phyloP scores from a whole-genome alignment of 2,329 filamentous ascomycete genomes.

The Ascocoryne sarcoides region DNA sequence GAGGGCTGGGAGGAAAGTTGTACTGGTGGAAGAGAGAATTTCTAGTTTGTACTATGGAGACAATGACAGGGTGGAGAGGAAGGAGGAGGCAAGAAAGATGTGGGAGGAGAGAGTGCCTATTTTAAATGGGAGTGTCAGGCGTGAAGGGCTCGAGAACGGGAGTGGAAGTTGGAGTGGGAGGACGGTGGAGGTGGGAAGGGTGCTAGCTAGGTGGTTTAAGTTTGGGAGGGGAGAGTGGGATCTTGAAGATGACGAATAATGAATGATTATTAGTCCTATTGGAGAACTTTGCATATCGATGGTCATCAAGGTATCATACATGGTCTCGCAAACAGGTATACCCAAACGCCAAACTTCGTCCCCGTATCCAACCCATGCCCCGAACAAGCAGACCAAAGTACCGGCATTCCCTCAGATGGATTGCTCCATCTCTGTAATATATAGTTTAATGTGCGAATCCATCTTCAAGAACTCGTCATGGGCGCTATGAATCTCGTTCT shows the following conservation, averaged over 20 bases:
- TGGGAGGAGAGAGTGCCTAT: slow-evolving; percentile 50
- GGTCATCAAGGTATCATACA: slow-evolving; percentile 26
- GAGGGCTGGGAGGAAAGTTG: slow-evolving; percentile 35
- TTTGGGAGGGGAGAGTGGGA: slow-evolving; percentile 37
- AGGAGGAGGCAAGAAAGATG: slow-evolving; percentile 12
- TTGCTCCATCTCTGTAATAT: slow-evolving; percentile 99
- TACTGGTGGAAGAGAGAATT: slow-evolving; percentile 27
- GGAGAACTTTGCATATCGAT: slow-evolving; percentile 1
- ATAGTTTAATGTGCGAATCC: slow-evolving; percentile 93
- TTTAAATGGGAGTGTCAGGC: slow-evolving; percentile 46
- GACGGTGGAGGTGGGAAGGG: slow-evolving; percentile 46
- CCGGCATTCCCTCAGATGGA: slow-evolving; percentile 44
- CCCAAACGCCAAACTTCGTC: slow-evolving; percentile 21
- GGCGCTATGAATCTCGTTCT: slow-evolving; percentile 82
- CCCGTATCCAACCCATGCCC: slow-evolving; percentile 5
- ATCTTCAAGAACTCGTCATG: slow-evolving; percentile 96
- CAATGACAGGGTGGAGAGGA: slow-evolving; percentile 17
- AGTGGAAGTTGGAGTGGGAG: slow-evolving; percentile 49
- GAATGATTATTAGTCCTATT: neutral
- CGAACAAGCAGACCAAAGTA: slow-evolving; percentile 3
- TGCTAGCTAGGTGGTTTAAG: slow-evolving; percentile 59
- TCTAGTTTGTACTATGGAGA: slow-evolving; percentile 22
- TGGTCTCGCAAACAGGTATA: slow-evolving; percentile 27
- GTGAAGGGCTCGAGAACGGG: slow-evolving; percentile 33
- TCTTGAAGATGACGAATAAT: neutral